These are phyloP conservation scores for Hypoxylon sp. DNA, from an alignment of 2,329 filamentous ascomycete genomes.

Conservation along the genomic window DNA sequence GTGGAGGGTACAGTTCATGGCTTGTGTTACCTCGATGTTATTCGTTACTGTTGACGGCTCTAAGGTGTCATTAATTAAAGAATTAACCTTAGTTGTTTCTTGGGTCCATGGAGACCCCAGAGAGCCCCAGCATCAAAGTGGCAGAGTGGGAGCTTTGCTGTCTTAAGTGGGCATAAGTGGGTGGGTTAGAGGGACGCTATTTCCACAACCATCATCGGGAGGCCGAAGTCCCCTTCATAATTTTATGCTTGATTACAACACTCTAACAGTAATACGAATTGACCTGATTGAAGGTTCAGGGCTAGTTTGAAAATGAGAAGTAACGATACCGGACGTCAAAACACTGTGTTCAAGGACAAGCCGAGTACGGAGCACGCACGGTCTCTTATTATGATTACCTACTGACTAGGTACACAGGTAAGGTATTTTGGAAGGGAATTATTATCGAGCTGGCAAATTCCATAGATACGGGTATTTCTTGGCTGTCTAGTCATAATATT, in stretches of 20 bases:
- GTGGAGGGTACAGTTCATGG: conserved; percentile 38
- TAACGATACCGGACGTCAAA: conserved; percentile 11
- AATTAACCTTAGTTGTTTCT: conserved; percentile 38
- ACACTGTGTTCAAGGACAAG: conserved; percentile 7
- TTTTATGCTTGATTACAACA: conserved; percentile 43
- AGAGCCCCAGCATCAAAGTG: conserved; percentile 32
- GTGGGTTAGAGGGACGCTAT: conserved; percentile 25
- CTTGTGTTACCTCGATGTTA: conserved; percentile 34
- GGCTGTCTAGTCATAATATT: conserved; percentile 11
- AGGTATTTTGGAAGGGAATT: conserved; percentile 25
- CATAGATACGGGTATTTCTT: conserved; percentile 17
- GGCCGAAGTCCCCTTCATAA: conserved; percentile 31
- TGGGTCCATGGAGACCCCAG: conserved; percentile 43
- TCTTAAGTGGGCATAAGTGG: conserved; percentile 31
- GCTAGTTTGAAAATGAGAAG: neutral
- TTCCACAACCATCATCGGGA: conserved; percentile 39
- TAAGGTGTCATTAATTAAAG: conserved; percentile 41
- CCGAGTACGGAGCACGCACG: conserved; percentile 11
- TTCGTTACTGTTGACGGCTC: conserved; percentile 30
- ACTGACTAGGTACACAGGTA: conserved; percentile 10
- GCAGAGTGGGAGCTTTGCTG: conserved; percentile 21
- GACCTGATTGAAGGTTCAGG: conserved; percentile 7
- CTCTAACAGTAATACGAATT: conserved; percentile 36
- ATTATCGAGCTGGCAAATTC: conserved; percentile 4
- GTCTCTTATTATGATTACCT: conserved; percentile 7